Evolutionary conservation across 768 basidiomycete species (phyloP), one percentile per base, ranked within the genome.

Genomic region (Hemileccinum rubropunctum): DNA sequence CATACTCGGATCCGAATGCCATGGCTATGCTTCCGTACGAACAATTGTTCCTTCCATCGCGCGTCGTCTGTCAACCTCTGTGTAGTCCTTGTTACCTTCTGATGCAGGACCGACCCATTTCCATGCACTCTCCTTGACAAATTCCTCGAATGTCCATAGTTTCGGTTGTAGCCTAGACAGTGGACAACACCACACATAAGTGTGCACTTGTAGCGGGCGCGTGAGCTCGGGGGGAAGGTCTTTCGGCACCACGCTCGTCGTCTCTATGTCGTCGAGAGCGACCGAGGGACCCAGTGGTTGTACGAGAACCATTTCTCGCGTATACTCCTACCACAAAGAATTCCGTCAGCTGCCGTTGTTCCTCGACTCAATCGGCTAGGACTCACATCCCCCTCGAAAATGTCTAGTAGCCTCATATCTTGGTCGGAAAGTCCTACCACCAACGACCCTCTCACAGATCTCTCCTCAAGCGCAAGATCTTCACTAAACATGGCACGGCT

Each of bases 71-170:
- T 84, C 85, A 5, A 84, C 77, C 50, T 81, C 78, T n/a, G 57
- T 66, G 49, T 76, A 80, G 48, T 80, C 74, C 17, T 59, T 51
- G 4, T 74, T 72, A 3, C 59, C 52, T 18, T 60, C 50, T 17
- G 70, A 67, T 6, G 58, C 68, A 9, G 62, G 53, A 1, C 80
- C 81, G 34, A 86, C 76, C 92, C 93, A 95, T 50, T 86, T 85
- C 76, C 81, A 81, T 2, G 88, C 84, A 55, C 82, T 88, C 27
- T 87, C 78, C 59, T 71, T 68, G 27, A 95, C 76, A 60, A 97
- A 97, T 3, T 83, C 79, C n/a, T 83, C 81, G 60, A 86, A 94
- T 0, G 82, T 78, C 95, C 95, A 98, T 4, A 89, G 68, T 27
- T 75, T 73, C 0, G 80, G 72, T 21, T 79, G 72, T 8, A 98